Base-by-base conservation (phyloP, 805 yeast genomes). In the Yarrowia sp. region DNA sequence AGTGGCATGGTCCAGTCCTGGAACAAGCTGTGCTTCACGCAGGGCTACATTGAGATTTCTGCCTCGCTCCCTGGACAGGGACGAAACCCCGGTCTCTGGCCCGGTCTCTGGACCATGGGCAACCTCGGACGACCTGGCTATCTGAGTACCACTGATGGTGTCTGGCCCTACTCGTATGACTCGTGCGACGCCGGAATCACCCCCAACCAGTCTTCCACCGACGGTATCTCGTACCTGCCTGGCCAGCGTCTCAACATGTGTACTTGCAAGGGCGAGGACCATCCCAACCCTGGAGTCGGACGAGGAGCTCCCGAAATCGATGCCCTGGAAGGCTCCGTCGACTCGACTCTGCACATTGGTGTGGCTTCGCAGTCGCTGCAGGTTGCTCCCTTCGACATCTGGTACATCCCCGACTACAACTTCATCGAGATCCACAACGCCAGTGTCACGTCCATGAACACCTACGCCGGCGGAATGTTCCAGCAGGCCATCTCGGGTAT, bases 261-360 rank as follows among this genome's bases (percentile, higher is more conserved):
- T 76, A 86, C 93, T 0, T 92, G 97, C 76, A 76, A 78, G 21
- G 90, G 86, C 24, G 89, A 84, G 68, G 90, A 86, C 61, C 97
- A 92, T 73, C 98, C 98, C 47, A 91, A 86, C 71, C 81, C 77
- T 18, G 97, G 97, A 56, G 74, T 76, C 1, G 97, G 97, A 14
- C 84, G 98, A 73, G 97, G 97, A 61, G 96, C 97, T 0, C 97
- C 97, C 6, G 97, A 91, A 79, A 90, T 93, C 68, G 98, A 93
- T 83, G 84, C 86, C 47, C 72, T 93, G 60, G 98, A 93, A 81
- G 97, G 87, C 66, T 91, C 90, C 66, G 78, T 86, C 1, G 77
- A 72, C 14, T 61, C 78, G 14, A 64, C 66, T 33, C 70, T 76
- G 65, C 47, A 31, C 7, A 21, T 39, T 4, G 94, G 94, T 68